phyloP scores from a whole-genome alignment of 495 filamentous ascomycete genomes.

The Annulohypoxylon stygium region DNA sequence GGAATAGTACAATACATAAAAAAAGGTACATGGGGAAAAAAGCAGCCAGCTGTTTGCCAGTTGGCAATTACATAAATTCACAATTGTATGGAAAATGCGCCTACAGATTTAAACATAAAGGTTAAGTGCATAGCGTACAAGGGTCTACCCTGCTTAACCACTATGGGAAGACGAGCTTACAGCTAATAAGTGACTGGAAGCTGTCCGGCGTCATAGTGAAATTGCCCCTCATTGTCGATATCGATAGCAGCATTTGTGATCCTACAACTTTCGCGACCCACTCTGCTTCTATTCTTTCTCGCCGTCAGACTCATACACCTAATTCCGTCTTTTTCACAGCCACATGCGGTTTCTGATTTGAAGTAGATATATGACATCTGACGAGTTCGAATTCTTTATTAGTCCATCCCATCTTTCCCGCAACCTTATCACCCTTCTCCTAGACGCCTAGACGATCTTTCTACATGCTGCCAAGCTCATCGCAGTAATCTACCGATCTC shows the following conservation, averaged over 20 bases:
- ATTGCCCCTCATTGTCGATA: constrained; percentile 33
- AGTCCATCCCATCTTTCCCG: not conserved
- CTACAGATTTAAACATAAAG: not conserved
- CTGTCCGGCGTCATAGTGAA: not conserved
- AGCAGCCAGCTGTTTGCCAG: constrained; percentile 25
- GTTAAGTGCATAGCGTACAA: not conserved
- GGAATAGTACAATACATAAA: not conserved
- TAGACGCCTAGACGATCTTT: not conserved
- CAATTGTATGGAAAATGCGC: not conserved
- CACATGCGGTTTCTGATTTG: constrained; percentile 21
- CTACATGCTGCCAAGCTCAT: not conserved
- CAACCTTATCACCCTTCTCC: not conserved
- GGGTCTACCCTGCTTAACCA: not conserved
- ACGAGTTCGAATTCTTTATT: not conserved
- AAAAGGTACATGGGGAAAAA: not conserved
- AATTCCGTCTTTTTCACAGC: not conserved
- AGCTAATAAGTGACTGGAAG: not conserved
- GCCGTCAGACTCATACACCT: constrained; percentile 38
- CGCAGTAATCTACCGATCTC: not conserved
- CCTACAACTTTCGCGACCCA: constrained; percentile 27
- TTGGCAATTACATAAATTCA: not conserved
- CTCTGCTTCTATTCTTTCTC: constrained; percentile 24
- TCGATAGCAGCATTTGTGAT: constrained; percentile 28
- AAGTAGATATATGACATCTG: not conserved
- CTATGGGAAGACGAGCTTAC: not conserved